Conservation (phyloP, 2,329 filamentous ascomycete genomes). For the Dactylellina leptospora region DNA sequence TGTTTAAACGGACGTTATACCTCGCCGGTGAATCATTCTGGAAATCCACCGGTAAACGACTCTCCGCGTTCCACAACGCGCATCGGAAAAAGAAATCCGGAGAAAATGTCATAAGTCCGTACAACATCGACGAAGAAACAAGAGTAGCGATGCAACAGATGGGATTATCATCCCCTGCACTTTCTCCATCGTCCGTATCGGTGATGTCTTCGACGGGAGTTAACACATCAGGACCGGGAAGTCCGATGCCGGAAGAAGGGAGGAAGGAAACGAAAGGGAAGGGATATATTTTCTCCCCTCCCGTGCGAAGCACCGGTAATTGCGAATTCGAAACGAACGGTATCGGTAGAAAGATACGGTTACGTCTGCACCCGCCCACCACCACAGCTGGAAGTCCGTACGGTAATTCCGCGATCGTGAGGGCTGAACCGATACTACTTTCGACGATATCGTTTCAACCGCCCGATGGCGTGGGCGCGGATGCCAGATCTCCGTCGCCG, state of each 20-base stretch:
- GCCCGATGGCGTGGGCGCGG: conserved; percentile 12
- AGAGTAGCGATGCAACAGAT: conserved; percentile 45
- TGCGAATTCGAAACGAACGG: conserved; percentile 52
- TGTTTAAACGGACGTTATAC: conserved; percentile 41
- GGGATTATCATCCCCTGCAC: conserved; percentile 30
- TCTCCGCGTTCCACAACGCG: conserved; percentile 24
- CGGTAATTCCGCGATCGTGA: conserved; percentile 25
- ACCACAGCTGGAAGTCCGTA: conserved; percentile 43
- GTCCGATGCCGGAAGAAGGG: not conserved
- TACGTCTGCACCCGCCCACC: conserved; percentile 29
- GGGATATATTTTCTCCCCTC: conserved; percentile 47
- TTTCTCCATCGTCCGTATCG: not conserved
- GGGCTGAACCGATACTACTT: conserved; percentile 36
- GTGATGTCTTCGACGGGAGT: too few species aligned
- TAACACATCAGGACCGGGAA: conserved; percentile 4
- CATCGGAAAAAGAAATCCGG: conserved; percentile 39
- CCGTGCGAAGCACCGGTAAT: conserved; percentile 23
- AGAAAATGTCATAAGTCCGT: not conserved
- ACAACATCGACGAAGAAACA: conserved; percentile 41
- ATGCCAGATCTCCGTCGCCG: conserved; percentile 5
- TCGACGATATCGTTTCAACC: conserved; percentile 43
- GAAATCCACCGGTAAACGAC: conserved; percentile 47
- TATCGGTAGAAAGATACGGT: conserved; percentile 39
- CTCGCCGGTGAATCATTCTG: conserved; percentile 52
- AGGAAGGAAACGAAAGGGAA: conserved; percentile 46